Percentiles rank a stretch among this genome's conserved stretches.
Evolutionary conservation across 1,139 yeast species (phyloP).

Genomic region (Diutina sp.): DNA sequence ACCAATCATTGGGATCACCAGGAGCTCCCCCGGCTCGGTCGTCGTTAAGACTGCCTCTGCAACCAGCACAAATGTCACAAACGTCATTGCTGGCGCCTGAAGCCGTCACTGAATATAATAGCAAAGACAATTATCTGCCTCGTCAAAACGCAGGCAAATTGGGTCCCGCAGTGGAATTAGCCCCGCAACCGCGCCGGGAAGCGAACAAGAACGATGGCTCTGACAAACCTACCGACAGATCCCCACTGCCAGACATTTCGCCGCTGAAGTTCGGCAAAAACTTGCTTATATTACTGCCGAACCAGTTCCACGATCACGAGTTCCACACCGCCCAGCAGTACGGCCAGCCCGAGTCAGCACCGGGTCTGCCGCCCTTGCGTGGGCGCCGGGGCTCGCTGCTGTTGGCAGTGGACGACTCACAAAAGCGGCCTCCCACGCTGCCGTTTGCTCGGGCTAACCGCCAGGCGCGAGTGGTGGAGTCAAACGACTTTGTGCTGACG

Average conservation of each 20-base stretch:
- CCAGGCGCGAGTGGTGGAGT: conserved; percentile 35
- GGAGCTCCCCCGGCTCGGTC: not conserved
- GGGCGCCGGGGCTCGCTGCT: conserved; percentile 4
- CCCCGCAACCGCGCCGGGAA: not conserved
- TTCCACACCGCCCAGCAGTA: conserved; percentile 14
- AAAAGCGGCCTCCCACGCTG: conserved; percentile 13
- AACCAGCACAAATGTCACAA: not conserved
- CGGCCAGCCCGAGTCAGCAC: conserved; percentile 6
- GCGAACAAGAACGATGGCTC: not conserved
- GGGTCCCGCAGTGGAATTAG: not conserved
- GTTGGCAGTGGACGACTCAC: conserved; percentile 5
- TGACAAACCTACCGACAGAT: not conserved
- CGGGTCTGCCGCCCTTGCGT: conserved; percentile 1
- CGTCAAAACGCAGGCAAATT: not conserved
- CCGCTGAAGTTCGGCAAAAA: conserved; percentile 11
- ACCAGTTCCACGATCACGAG: conserved; percentile 24
- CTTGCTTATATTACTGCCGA: conserved; percentile 27
- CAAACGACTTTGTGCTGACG: conserved; percentile 14
- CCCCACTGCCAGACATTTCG: not conserved
- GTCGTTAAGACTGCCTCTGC: not conserved
- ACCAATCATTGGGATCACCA: not conserved
- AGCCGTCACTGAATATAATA: not conserved
- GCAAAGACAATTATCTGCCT: not conserved
- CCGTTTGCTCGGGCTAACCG: conserved; percentile 34
- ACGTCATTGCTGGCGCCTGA: not conserved